A percentile compares a stretch with the other conserved stretches of the same genome.
Evolutionary conservation across 2,329 filamentous ascomycete species (phyloP).

Genomic region (Sporothrix dimorphospora): DNA sequence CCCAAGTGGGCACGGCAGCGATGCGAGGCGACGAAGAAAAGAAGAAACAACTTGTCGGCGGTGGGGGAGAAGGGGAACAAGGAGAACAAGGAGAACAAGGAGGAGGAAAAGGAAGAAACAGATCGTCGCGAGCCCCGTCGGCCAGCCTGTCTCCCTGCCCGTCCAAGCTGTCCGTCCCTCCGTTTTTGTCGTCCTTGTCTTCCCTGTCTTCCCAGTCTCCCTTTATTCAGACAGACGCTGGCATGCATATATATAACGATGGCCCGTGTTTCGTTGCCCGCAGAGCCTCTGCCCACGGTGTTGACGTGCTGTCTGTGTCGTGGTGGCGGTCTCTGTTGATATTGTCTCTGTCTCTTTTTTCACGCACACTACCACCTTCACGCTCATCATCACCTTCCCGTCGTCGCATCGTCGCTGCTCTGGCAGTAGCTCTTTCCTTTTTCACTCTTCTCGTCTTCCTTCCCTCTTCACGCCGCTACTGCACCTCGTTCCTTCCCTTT

Average conservation of each 20-base stretch:
- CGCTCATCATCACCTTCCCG: not conserved
- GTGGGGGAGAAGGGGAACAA: not conserved
- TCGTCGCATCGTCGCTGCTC: not conserved
- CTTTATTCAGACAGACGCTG: not conserved
- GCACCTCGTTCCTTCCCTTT: not conserved
- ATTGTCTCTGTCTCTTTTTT: not conserved
- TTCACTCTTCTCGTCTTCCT: not conserved
- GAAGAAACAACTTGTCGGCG: not conserved
- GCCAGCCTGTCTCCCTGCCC: conserved; percentile 9
- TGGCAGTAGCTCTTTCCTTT: not conserved
- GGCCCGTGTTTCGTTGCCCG: not conserved
- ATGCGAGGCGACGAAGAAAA: conserved; percentile 2
- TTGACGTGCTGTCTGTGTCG: conserved; percentile 2
- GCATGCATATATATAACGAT: conserved; percentile 9
- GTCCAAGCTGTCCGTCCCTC: not conserved
- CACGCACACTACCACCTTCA: too few relatives aligned
- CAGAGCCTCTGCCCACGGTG: not conserved
- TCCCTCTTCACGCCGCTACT: not conserved
- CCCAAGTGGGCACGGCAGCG: conserved; percentile 10
- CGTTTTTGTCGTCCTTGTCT: not conserved
- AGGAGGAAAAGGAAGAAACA: not conserved
- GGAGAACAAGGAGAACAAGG: not conserved
- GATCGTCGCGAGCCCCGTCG: conserved; percentile 17
- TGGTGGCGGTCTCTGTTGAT: not conserved
- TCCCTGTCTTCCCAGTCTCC: not conserved